These are phyloP conservation scores for Colletotrichum salicis DNA, from an alignment of 2,329 filamentous ascomycete species.

Conservation along the genomic window DNA sequence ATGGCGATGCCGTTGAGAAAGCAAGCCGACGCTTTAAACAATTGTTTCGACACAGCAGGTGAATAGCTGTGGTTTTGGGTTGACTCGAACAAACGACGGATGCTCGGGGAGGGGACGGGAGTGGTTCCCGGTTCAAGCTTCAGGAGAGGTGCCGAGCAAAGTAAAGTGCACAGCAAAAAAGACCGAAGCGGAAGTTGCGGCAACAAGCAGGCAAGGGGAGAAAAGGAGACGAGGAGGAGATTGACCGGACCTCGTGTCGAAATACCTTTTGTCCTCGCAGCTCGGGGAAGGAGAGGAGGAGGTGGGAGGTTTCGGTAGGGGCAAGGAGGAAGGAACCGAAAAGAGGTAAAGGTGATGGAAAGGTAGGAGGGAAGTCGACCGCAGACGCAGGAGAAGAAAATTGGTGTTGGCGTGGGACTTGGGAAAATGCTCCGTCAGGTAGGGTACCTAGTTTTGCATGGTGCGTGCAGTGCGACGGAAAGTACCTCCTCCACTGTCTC, in stretches of 20 bases:
- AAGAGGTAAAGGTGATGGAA: constrained; percentile 41
- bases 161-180: constrained; percentile 33
- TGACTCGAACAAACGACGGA: constrained; percentile 36
- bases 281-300: constrained; percentile 27
- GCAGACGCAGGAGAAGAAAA: constrained; percentile 34
- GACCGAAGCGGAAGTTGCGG: constrained; percentile 27
- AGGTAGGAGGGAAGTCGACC: constrained; percentile 42
- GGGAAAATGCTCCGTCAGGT: constrained; percentile 35
- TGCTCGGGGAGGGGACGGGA: constrained; percentile 34
- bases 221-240: constrained; percentile 31
- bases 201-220: constrained; percentile 29
- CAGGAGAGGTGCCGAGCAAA: constrained; percentile 35
- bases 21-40: constrained; percentile 25
- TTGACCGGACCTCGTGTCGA: constrained; percentile 27
- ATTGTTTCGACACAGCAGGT: constrained; percentile 16
- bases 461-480: not conserved
- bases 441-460: not conserved
- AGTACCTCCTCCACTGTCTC: constrained; percentile 5
- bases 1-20: constrained; percentile 12
- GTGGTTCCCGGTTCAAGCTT: constrained; percentile 36
- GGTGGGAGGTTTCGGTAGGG: constrained; percentile 30
- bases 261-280: constrained; percentile 36
- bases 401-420: constrained; percentile 36
- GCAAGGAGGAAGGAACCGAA: constrained; percentile 34
- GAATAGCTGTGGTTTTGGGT: constrained; percentile 26